phyloP scores from a whole-genome alignment of 1,139 yeast genomes.

The Lodderomyces theae region DNA sequence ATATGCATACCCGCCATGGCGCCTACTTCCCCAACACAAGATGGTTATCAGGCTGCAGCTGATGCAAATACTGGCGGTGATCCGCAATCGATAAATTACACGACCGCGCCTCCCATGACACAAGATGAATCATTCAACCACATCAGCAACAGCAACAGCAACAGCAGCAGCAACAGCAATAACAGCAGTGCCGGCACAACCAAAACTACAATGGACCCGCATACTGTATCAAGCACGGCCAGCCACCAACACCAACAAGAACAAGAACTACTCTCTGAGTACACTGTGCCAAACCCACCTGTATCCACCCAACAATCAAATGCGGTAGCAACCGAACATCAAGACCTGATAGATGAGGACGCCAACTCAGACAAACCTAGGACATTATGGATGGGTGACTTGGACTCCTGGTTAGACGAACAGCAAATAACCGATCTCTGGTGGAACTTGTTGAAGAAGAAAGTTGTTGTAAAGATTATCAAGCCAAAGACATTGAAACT shows the following conservation, averaged over 20 bases:
- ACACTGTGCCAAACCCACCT: conserved; percentile 46
- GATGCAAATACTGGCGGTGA: too few relatives aligned
- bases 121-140: not conserved
- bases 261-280: conserved; percentile 40
- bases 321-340: conserved; percentile 19
- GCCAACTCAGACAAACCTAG: conserved; percentile 37
- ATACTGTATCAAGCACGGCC: conserved; percentile 34
- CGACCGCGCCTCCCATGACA: not conserved
- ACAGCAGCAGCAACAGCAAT: too few relatives aligned
- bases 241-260: conserved; percentile 47
- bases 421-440: conserved; percentile 56
- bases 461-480: conserved; percentile 51
- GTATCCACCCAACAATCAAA: conserved; percentile 37
- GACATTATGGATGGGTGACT: conserved; percentile 77
- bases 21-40: too few relatives aligned
- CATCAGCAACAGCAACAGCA: too few relatives aligned
- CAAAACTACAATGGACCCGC: conserved; percentile 10
- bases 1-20: too few relatives aligned
- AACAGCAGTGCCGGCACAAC: not conserved
- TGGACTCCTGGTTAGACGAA: conserved; percentile 74
- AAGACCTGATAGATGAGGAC: conserved; percentile 4
- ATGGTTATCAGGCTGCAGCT: too few relatives aligned
- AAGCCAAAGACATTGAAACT: conserved; percentile 38
- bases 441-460: conserved; percentile 46
- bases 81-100: conserved; percentile 3